Evolutionary conservation across 331 rosid species (phyloP), one percentile per base, ranked within the genome.

Genomic region (Malus hybrid): DNA sequence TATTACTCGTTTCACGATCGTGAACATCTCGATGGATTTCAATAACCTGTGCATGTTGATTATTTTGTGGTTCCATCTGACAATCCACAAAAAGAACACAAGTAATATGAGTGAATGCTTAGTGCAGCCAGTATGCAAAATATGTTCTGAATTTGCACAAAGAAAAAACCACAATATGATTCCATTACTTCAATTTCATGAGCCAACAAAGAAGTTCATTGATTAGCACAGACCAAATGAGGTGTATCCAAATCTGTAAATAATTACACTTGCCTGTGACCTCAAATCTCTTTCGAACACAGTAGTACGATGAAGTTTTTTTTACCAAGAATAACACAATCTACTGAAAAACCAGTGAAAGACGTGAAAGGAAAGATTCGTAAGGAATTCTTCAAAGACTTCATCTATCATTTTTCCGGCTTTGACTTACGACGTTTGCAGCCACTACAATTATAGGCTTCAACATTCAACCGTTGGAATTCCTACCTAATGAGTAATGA

Each of bases 41-140:
- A 72, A 86, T 83, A 58, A 86, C 82, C 73, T 85, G 93, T 2
- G 68, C 48, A 30, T 80, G 66, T 36, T 72, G 82, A 63, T 78
- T 75, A 73, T 60, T 62, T 46, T 83, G 87, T 5, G 70, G 77
- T 67, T 86, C 93, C 91, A 88, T 90, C 91, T 90, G 86, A 81
- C 14, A 60, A 84, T 16, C 58, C 33, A 32, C 20, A 48, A 44
- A 18, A 16, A 61, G 3, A 3, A 10, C 15, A 13, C 22, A 30
- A 24, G 46, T 5, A 16, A 42, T 6, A 20, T 44, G 14, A 79
- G 29, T 24, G 20, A 39, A 48, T 26, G 10, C 46, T 24, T 10
- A 28, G 16, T 66, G 64, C 48, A 39, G 63, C 6, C 19, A 16
- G 15, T 36, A 50, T 3, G 20, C 42, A 36, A 19, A 64, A 26